Evolutionary conservation across 148 eudicot genomes (phyloP).

Genomic region (Vaccinium vitisidaea): DNA sequence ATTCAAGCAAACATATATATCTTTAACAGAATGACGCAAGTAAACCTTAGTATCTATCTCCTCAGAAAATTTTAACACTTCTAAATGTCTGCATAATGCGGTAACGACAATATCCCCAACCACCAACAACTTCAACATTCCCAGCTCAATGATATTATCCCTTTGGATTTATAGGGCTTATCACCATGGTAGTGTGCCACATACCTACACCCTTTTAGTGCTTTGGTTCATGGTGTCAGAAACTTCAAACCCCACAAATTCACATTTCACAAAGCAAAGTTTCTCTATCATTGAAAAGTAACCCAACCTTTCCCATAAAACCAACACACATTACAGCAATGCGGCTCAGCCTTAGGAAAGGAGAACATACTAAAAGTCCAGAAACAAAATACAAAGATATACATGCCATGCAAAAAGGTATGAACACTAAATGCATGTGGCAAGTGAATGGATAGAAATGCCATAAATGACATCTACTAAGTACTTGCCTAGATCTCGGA

Average conservation of each 20-base stretch:
- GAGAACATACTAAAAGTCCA: not conserved
- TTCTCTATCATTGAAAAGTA: not conserved
- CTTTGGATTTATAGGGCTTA: not conserved
- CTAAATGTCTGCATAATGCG: not conserved
- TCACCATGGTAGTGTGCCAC: not conserved
- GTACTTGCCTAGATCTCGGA: not conserved
- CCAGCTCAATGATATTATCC: not conserved
- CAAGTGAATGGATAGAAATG: not conserved
- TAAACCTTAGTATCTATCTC: not conserved
- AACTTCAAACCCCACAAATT: not conserved
- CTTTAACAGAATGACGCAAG: not conserved
- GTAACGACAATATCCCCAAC: not conserved
- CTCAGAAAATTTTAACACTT: not conserved
- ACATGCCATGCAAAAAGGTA: not conserved
- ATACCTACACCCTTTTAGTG: not conserved
- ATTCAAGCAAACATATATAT: not conserved
- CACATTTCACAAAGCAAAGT: not conserved
- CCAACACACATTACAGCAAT: not conserved
- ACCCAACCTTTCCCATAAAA: not conserved
- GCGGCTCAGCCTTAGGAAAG: not conserved
- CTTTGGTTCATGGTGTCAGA: not conserved
- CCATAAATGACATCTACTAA: not conserved
- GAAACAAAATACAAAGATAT: not conserved
- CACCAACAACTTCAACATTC: not conserved
- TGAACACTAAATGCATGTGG: too few relatives aligned